Conservation (phyloP, 2,329 filamentous ascomycete species). For the Trichoderma atrobrunneum region DNA sequence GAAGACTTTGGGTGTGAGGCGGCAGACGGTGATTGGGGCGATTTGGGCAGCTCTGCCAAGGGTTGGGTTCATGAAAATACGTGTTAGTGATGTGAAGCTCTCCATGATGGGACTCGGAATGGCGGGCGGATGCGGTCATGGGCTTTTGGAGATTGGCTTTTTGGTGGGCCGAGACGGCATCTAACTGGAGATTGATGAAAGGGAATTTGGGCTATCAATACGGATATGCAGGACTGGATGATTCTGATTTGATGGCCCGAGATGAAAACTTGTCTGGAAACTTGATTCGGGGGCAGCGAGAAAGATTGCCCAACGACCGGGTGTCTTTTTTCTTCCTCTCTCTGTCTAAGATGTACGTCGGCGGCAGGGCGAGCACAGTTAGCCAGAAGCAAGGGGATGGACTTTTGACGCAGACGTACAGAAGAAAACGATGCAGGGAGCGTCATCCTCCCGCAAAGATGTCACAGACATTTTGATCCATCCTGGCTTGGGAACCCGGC, state of each 20-base stretch:
- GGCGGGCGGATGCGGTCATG: conserved; percentile 9
- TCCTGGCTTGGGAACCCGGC: neutral
- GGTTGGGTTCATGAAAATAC: conserved; percentile 3
- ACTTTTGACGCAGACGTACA: neutral
- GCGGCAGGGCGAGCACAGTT: neutral
- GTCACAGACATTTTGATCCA: neutral
- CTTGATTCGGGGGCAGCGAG: neutral
- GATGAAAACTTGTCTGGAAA: neutral
- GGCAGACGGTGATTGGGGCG: conserved; percentile 16
- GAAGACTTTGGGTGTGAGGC: conserved; percentile 4
- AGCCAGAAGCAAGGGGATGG: neutral
- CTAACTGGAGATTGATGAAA: neutral
- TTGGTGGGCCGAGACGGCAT: neutral
- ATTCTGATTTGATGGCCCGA: neutral
- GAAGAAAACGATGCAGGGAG: neutral
- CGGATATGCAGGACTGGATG: neutral
- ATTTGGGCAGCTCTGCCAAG: conserved; percentile 8
- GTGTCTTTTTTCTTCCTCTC: neutral
- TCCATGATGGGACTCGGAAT: neutral
- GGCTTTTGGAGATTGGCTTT: neutral
- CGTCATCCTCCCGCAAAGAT: neutral
- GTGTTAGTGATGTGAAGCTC: neutral
- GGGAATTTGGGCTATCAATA: neutral
- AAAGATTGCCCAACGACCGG: neutral
- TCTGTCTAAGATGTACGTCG: neutral